Evolutionary conservation across 495 filamentous ascomycete species (phyloP), one percentile per base, ranked within the genome.

Genomic region (Hyaloscypha bicolor): DNA sequence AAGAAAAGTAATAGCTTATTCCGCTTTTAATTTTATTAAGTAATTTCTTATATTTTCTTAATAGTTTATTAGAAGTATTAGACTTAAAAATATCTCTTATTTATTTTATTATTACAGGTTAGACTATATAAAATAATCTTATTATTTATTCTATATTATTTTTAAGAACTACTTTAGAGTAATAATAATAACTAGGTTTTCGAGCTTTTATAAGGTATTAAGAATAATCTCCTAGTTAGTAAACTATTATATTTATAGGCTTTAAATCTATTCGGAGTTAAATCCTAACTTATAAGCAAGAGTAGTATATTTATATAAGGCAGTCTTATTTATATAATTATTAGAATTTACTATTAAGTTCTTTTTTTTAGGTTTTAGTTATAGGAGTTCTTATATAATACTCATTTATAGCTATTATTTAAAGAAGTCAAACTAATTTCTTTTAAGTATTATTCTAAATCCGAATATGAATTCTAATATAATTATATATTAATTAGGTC

Each of bases 221-320:
- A 57, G 66, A 6, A 73, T 71, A 60, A 80, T 78, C 62, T 77
- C 61, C 33, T 69, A 62, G 65, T 80, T 74, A 16, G 76, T 69
- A 32, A 67, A 78, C 39, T 62, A 55, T 16, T 71, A 25, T 1
- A 71, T 66, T 2, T 25, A 25, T 12, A 79, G 33, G n/a, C 33
- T 63, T 21, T 56, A 30, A 39, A 80, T 77, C 37, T 71, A 16
- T 0, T 66, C 35, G 22, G 74, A 75, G 21, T 67, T 9, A 63
- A 77, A 79, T 30, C 78, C 72, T 11, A 80, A 72, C 21, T 65
- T 52, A 21, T 57, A 39, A 22, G 74, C 69, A 31, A 78, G 69
- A 42, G 48, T 59, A 33, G 76, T 76, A 72, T 75, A 74, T 51
- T 76, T 60, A 63, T 72, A 73, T 37, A 79, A 55, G 9, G 69